These are phyloP conservation scores for Entonaema liquescens DNA, from an alignment of 495 filamentous ascomycete species.

Conservation along the genomic window DNA sequence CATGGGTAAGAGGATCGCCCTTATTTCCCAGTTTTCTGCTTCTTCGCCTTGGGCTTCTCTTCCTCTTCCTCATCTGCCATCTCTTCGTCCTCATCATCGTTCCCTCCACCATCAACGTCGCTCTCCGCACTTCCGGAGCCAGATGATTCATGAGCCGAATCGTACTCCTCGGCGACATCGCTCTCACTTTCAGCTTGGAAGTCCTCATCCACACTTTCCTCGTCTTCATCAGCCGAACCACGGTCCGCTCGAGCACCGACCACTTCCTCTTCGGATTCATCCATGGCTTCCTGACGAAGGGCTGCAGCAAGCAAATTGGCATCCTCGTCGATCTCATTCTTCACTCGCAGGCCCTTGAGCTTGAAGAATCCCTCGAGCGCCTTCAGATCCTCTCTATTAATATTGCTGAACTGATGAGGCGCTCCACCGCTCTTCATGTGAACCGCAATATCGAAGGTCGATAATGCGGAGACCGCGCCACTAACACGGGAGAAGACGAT, in stretches of 20 bases:
- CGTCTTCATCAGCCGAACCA: constrained; percentile 94
- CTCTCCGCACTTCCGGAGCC: constrained; percentile 72
- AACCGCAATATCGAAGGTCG: constrained; percentile 97
- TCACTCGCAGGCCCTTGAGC: constrained; percentile 88
- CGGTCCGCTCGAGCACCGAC: constrained; percentile 76
- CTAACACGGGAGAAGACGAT: constrained; percentile 97
- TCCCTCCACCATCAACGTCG: constrained; percentile 51
- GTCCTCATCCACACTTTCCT: constrained; percentile 94
- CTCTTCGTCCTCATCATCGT: constrained; percentile 47
- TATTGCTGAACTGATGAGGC: constrained; percentile 97
- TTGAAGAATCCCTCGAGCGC: constrained; percentile 96
- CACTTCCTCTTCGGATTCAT: constrained; percentile 86
- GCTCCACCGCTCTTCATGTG: constrained; percentile 77
- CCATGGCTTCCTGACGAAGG: constrained; percentile 76
- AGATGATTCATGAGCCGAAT: constrained; percentile 87
- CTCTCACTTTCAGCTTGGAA: constrained; percentile 91
- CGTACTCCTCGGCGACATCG: constrained; percentile 96
- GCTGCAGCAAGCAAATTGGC: constrained; percentile 78
- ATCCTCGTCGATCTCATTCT: constrained; percentile 86
- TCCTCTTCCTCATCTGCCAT: constrained; percentile 48
- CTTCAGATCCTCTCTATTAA: constrained; percentile 97
- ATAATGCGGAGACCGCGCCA: constrained; percentile 89
- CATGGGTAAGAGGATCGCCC: neutral
- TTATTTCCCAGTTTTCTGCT: constrained; percentile 53
- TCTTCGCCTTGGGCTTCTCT: constrained; percentile 58